Base-by-base conservation (phyloP, 495 filamentous ascomycete species). In the Xylaria cubensis region DNA sequence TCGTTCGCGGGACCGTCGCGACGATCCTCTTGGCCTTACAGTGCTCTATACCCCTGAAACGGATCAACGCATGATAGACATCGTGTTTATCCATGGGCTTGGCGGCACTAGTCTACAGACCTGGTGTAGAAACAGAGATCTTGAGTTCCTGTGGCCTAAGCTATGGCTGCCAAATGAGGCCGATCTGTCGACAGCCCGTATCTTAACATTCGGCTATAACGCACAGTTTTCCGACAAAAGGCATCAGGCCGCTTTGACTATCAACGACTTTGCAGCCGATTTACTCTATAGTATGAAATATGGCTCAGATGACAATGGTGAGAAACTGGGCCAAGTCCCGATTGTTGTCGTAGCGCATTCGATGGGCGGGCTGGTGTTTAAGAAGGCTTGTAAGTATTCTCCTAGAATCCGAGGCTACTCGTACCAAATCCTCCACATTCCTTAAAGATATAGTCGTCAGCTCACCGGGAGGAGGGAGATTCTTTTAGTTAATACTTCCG, bases 41-140 rank as follows among this genome's bases (percentile, higher is more conserved):
- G 34, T 39, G 15, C 56, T 39, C 10, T 39, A 61, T 36, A 1
- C 29, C 24, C 34, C 39, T 1, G 63, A 66, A 46, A 21, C 13
- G 8, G 41, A 29, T 17, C 36, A 48, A 29, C 41, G 63, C 24
- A 26, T 53, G 8, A 32, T 50, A 46, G 63, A 66, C 19, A 66
- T 66, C 15, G 15, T 66, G 24, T 66, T 46, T 53, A 39, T 66
- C 21, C 63, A 66, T 24, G 32, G 71, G 29, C 56, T 61, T 19
- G 56, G 56, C 29, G 56, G 56, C 15, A 61, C 56, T 8, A 61
- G 56, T 61, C 32, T 61, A 21, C 29, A 32, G 5, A 61, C 29
- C 4, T 61, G 34, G 56, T 61, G 29, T 61, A 61, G n/a, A 36
- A 32, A 29, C 6, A 56, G 53, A 32, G 53, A 56, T 3, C 10